Evolutionary conservation across 2,329 filamentous ascomycete species (phyloP), one percentile per base, ranked within the genome.

Genomic region (Clonostachys solani): DNA sequence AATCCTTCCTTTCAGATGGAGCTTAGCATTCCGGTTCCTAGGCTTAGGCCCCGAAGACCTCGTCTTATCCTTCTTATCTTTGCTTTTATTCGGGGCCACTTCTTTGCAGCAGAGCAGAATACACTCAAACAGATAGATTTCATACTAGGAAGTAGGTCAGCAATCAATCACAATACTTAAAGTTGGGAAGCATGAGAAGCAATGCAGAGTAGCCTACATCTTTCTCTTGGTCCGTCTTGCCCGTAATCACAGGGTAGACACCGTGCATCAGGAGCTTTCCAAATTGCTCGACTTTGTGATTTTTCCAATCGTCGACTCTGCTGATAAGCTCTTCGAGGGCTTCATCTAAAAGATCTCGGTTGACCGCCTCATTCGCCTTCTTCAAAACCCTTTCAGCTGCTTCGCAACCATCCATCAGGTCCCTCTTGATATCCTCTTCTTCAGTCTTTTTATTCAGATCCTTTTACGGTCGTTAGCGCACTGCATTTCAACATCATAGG

Each of bases 61-160:
- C 6, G 77, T 78, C 60, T 81, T 83, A 60, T 85, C 83, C 57
- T 82, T 85, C 62, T 89, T 92, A 47, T 90, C 88, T 64, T 87
- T 90, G 64, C 66, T 76, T 72, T 96, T 96, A 65, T 85, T 90
- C 12, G 88, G 82, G 47, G 91, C 87, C 46, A 94, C 79, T 61
- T 97, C 94, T 73, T 97, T 99, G 80, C 94, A 97, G 67, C 94
- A 97, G 33, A 99, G 80, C 40, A 99, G 74, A 49, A 99, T 99
- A 62, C 83, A 88, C 64, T 97, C 89, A 65, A 99, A 99, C 33
- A 99, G 83, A 67, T 95, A 99, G 51, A 99, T 95, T 66, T 95
- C 92, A 64, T 97, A 99, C 88, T 96, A 56, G 12, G 7, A 29
- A 29, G 13, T n/a, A 40, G 15, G 52, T 61, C 40, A 60, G 56